Evolutionary conservation across 345 rosid species (phyloP), one percentile per base, ranked within the genome.

Genomic region (Citrus trifoliata): DNA sequence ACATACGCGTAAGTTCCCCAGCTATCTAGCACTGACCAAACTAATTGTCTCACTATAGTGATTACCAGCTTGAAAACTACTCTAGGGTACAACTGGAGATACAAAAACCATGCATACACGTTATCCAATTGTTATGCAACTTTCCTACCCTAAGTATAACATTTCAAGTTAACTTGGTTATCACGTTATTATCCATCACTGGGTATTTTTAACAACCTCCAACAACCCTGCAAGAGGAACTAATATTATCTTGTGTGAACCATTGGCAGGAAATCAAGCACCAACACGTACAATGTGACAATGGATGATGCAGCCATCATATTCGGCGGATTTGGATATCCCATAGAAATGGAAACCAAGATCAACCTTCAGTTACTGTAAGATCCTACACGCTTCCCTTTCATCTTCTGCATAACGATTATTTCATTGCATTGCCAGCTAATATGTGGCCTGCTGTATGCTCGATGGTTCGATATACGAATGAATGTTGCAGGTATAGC

Each of bases 241-340:
- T 46, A 46, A 12, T 13, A 16, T 46, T 42, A 42, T 42, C 14
- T 42, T 46, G 51, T 13, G 51, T 3, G 51, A 13, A 46, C 16
- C 18, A 14, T 65, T 56, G 64, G 70, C 87, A 93, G 98, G 83
- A 92, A 89, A 86, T 84, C 88, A 8, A 81, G 84, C 21, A 22
- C 64, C 53, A 85, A 80, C 58, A 82, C 80, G 2, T 92, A 93
- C 65, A 81, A 87, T 3, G 79, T 92, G 55, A 82, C 74, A 33
- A 93, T 95, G 99, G 88, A 95, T 24, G 98, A 95, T 40, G 92
- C 93, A 71, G 99, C 97, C 58, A 90, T 95, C 37, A 86, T 95
- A 22, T 93, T 82, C 1, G 97, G 99, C 32, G 85, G 87, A 37
- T 89, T 89, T 74, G 98, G 99, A 67, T 91, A 87, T 78, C 98